phyloP scores from a whole-genome alignment of 169 alveolate species.

The Plasmodium vivax region DNA sequence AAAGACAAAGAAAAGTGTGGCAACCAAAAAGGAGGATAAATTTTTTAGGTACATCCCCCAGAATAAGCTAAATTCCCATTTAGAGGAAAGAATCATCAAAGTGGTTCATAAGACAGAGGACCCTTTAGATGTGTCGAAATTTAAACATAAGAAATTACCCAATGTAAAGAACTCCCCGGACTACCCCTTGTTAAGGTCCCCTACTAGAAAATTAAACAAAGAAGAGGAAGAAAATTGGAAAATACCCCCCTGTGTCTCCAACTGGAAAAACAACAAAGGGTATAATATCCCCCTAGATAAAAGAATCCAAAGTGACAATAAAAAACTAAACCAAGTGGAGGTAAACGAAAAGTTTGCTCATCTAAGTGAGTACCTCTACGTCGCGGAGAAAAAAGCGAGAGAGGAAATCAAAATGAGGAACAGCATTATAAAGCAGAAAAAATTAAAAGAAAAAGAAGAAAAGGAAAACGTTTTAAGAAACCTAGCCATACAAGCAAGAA shows the following conservation, averaged over 20 bases:
- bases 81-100: constrained; percentile 89
- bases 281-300: constrained; percentile 97
- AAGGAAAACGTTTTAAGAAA: constrained; percentile 92
- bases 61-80: constrained; percentile 82
- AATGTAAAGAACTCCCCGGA: constrained; percentile 90
- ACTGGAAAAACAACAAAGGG: constrained; percentile 98
- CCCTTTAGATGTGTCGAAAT: constrained; percentile 96
- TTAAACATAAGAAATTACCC: constrained; percentile 94
- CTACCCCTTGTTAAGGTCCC: constrained; percentile 91
- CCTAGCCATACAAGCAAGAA: constrained; percentile 93
- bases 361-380: constrained; percentile 93
- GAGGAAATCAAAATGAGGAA: constrained; percentile 96
- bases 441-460: constrained; percentile 91
- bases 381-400: constrained; percentile 97
- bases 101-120: constrained; percentile 92
- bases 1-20: constrained; percentile 76
- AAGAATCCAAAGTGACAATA: constrained; percentile 98
- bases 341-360: constrained; percentile 95
- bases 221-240: constrained; percentile 97
- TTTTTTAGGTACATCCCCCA: constrained; percentile 87
- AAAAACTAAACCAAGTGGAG: constrained; percentile 92
- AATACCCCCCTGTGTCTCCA: constrained; percentile 98
- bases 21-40: constrained; percentile 81
- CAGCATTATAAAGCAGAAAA: constrained; percentile 90
- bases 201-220: constrained; percentile 94